Evolutionary conservation across 1,139 yeast genomes (phyloP).

Genomic region (Saccharomyces hybrid): DNA sequence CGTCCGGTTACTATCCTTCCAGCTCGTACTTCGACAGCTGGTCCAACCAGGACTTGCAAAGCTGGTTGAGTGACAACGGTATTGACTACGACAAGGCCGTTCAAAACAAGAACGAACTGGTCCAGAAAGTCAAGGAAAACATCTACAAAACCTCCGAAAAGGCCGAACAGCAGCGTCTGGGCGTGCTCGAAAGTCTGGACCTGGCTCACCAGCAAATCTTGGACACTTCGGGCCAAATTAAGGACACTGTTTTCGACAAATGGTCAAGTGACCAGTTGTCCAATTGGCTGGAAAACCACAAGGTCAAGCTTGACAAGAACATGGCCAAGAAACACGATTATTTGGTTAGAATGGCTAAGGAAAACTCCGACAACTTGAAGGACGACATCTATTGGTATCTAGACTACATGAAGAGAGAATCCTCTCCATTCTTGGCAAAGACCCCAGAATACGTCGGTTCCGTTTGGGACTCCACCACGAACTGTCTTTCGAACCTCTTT

Average conservation of each 20-base stretch:
- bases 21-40: conserved; percentile 44
- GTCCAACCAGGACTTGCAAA: conserved; percentile 38
- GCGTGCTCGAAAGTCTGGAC: conserved; percentile 37
- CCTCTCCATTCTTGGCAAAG: conserved; percentile 33
- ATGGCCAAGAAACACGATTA: conserved; percentile 34
- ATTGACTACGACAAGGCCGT: conserved; percentile 37
- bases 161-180: conserved; percentile 35
- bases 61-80: conserved; percentile 43
- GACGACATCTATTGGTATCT: conserved; percentile 39
- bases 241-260: conserved; percentile 40
- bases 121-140: conserved; percentile 39
- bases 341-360: conserved; percentile 35
- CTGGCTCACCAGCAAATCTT: conserved; percentile 34
- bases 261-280: conserved; percentile 42
- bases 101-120: conserved; percentile 38
- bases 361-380: conserved; percentile 32
- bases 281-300: conserved; percentile 43
- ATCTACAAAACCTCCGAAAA: conserved; percentile 37
- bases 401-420: conserved; percentile 28
- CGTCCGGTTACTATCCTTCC: conserved; percentile 45
- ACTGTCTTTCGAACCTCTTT: conserved; percentile 10
- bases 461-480: conserved; percentile 18
- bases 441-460: conserved; percentile 24
- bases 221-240: conserved; percentile 38
- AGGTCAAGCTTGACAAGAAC: conserved; percentile 35